Conservation (phyloP, 2,329 filamentous ascomycete genomes). For the Stemphylium beticola region DNA sequence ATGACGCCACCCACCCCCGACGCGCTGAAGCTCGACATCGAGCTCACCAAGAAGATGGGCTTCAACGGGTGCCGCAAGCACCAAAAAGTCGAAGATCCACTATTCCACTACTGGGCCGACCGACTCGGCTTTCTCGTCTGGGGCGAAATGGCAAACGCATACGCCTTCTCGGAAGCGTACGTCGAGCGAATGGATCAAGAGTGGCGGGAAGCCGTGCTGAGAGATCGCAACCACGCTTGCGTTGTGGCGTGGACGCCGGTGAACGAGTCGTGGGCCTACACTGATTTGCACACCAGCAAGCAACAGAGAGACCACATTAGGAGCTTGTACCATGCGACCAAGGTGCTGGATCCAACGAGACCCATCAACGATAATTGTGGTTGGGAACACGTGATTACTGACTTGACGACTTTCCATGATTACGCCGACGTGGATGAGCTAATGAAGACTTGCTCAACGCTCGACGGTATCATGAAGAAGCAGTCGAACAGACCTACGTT, state of each 20-base stretch:
- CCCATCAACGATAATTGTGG: conserved; percentile 75
- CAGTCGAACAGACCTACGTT: conserved; percentile 64
- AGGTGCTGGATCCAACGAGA: conserved; percentile 67
- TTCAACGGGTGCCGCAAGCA: conserved; percentile 71
- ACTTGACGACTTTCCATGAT: conserved; percentile 72
- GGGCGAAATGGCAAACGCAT: conserved; percentile 70
- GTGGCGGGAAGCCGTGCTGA: conserved; percentile 67
- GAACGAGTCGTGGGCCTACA: conserved; percentile 70
- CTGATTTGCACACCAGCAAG: conserved; percentile 61
- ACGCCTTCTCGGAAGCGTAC: conserved; percentile 66
- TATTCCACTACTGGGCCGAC: conserved; percentile 68
- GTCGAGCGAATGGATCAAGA: conserved; percentile 67
- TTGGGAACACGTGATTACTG: conserved; percentile 71
- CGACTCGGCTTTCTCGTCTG: conserved; percentile 67
- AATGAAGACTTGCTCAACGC: conserved; percentile 59
- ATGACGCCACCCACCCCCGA: conserved; percentile 62
- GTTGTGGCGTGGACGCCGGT: conserved; percentile 71
- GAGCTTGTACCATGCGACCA: conserved; percentile 68
- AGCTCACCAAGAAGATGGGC: conserved; percentile 65
- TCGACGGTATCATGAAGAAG: conserved; percentile 61
- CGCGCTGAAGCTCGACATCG: conserved; percentile 60
- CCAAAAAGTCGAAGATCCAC: conserved; percentile 68
- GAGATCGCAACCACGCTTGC: conserved; percentile 70
- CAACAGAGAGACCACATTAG: conserved; percentile 70
- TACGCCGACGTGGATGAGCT: conserved; percentile 66